Evolutionary conservation across 2,329 filamentous ascomycete species (phyloP).

Genomic region (Venturia asperata): DNA sequence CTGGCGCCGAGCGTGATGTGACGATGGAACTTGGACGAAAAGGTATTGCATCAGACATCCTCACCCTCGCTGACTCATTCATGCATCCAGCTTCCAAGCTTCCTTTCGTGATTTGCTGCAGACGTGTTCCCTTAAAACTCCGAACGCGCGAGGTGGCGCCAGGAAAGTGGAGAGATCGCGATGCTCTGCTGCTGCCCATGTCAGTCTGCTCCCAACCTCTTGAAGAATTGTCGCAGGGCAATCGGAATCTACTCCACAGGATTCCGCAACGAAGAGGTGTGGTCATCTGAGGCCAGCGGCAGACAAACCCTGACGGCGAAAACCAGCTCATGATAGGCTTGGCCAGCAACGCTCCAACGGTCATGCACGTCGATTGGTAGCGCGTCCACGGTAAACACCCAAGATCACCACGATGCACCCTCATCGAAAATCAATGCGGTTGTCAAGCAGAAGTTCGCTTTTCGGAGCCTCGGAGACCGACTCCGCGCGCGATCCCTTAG

Average conservation of each 20-base stretch:
- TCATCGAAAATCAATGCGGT: neutral
- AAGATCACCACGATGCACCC: neutral
- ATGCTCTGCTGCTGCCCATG: neutral
- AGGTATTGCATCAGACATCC: constrained; percentile 5
- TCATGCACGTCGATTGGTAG: constrained; percentile 1
- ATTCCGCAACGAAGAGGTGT: neutral
- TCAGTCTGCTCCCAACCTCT: neutral
- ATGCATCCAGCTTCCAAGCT: neutral
- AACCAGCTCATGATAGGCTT: neutral
- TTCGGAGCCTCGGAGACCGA: neutral
- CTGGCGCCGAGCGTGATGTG: neutral
- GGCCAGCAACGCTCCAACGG: neutral
- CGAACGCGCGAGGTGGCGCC: neutral
- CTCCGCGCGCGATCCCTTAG: neutral
- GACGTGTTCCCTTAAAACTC: neutral
- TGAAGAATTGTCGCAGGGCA: neutral
- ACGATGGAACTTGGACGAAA: neutral
- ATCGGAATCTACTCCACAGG: neutral
- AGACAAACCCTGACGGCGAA: neutral
- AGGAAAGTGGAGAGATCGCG: neutral
- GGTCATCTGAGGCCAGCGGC: neutral
- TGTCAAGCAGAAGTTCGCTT: neutral
- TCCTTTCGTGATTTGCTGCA: constrained; percentile 1
- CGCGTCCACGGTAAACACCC: neutral
- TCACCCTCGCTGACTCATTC: constrained; percentile 4